phyloP scores from a whole-genome alignment of 2,329 filamentous ascomycete species.

The Apiospora aurea region DNA sequence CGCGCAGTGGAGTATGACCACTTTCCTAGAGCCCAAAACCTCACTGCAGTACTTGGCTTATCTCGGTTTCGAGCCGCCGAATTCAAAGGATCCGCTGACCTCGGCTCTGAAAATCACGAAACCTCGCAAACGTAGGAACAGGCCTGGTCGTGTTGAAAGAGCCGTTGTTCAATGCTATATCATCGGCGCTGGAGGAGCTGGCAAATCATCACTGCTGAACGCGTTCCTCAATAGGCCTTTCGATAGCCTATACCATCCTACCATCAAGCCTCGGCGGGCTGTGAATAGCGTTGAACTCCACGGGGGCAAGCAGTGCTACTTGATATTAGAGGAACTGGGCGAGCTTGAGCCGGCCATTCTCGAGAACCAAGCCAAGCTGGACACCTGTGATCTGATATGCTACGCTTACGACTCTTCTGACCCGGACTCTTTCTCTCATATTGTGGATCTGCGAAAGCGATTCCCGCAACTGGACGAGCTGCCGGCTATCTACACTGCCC shows the following conservation, averaged over 20 bases:
- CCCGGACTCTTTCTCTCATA: constrained; percentile 92
- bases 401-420: constrained; percentile 98
- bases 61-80: constrained; percentile 87
- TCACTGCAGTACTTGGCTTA: constrained; percentile 96
- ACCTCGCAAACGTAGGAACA: constrained; percentile 81
- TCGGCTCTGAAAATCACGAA: constrained; percentile 92
- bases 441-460: constrained; percentile 79
- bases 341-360: constrained; percentile 94
- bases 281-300: constrained; percentile 97
- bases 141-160: constrained; percentile 85
- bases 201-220: constrained; percentile 90
- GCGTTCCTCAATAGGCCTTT: constrained; percentile 92
- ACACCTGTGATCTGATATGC: constrained; percentile 92
- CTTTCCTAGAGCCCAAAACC: constrained; percentile 92
- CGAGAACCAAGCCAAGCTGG: constrained; percentile 88
- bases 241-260: constrained; percentile 83
- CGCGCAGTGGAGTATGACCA: constrained; percentile 99
- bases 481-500: constrained; percentile 87
- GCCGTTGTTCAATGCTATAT: constrained; percentile 96
- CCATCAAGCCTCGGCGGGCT: constrained; percentile 90
- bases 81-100: constrained; percentile 78
- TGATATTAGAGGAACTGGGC: constrained; percentile 94
- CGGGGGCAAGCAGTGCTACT: constrained; percentile 94
- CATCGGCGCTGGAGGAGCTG: constrained; percentile 82
- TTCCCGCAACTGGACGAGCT: constrained; percentile 88